Percentiles rank a stretch among this genome's conserved stretches.
phyloP scores from a whole-genome alignment of 2,329 filamentous ascomycete genomes.

The Neurospora crassa region DNA sequence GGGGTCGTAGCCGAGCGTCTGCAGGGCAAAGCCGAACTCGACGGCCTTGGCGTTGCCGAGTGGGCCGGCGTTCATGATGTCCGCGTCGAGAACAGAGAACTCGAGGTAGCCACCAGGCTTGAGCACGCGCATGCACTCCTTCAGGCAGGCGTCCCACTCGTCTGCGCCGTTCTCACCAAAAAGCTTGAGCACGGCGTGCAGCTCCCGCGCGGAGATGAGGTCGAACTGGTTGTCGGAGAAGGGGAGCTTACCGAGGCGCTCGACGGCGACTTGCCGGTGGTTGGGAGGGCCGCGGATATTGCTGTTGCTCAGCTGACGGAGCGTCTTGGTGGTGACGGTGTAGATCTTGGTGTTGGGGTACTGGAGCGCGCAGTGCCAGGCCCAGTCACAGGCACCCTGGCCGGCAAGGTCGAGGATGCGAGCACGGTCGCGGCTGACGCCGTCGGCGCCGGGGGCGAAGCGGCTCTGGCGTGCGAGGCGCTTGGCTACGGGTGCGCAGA shows the following conservation, averaged over 20 bases:
- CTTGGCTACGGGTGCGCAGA: constrained; percentile 55
- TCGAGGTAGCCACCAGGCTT: constrained; percentile 92
- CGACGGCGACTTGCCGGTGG: constrained; percentile 73
- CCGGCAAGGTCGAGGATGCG: constrained; percentile 82
- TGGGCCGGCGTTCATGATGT: constrained; percentile 77
- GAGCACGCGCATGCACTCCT: constrained; percentile 80
- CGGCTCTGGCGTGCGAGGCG: constrained; percentile 46
- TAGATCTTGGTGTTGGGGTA: constrained; percentile 81
- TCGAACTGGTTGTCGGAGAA: constrained; percentile 85
- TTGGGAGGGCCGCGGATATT: constrained; percentile 78
- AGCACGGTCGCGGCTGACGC: constrained; percentile 41
- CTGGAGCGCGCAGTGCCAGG: constrained; percentile 82
- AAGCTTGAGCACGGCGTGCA: constrained; percentile 76
- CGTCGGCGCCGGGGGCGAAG: constrained; percentile 33
- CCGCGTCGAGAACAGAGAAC: constrained; percentile 81
- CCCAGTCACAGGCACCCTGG: constrained; percentile 82
- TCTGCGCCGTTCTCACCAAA: constrained; percentile 59
- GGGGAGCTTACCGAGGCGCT: constrained; percentile 69
- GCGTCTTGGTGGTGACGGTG: constrained; percentile 69
- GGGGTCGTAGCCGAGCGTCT: constrained; percentile 83
- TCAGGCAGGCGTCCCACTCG: constrained; percentile 79
- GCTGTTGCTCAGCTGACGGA: constrained; percentile 60
- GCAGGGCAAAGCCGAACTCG: constrained; percentile 85
- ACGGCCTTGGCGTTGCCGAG: constrained; percentile 73
- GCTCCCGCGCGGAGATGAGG: constrained; percentile 77